Base-by-base conservation (phyloP, 2,329 filamentous ascomycete species). In the Fusarium longipes region DNA sequence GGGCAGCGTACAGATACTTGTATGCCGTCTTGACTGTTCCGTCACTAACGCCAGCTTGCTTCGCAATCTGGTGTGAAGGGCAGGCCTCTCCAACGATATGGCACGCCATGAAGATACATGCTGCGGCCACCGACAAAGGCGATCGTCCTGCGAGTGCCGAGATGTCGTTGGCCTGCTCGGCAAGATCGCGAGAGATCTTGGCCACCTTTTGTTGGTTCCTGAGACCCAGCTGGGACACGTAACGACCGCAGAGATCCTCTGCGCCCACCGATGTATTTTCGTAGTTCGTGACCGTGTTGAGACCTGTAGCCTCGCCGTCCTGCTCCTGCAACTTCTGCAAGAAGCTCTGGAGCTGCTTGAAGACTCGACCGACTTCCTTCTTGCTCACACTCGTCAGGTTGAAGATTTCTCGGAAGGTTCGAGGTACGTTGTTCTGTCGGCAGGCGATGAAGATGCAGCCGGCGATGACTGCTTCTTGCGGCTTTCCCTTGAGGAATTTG, bases 401-500 rank as follows among this genome's bases (percentile, higher is more conserved):
- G 81, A 92, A 96, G 74, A 99, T 96, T 78, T 99, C 96, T 47
- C 92, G 89, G 82, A 99, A 99, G 5, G 93, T 97, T 69, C 96
- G 91, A 6, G 92, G 91, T 29, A 94, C 91, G 64, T 89, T 88
- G 75, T 93, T 91, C 79, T 97, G 93, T 42, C 96, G 93, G 78
- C 95, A 98, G 38, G 96, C 93, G 73, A 99, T 95, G 83, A 99
- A 98, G 79, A 99, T 96, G 80, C 94, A 97, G 8, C 94, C 93
- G 7, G 96, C 96, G 70, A 98, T 95, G 70, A 99, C 91, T 56
- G 93, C 92, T 72, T 98, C 95, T 76, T 94, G 91, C 1, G 92
- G 91, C 81, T 99, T 99, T 76, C 94, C 94, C 82, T 97, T 97
- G 86, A 98, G 93, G 56, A 93, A 86, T 78, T 95, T 95, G 75